Evolutionary conservation across 331 rosid species (phyloP).

Genomic region (Erythrophleum ivorense): DNA sequence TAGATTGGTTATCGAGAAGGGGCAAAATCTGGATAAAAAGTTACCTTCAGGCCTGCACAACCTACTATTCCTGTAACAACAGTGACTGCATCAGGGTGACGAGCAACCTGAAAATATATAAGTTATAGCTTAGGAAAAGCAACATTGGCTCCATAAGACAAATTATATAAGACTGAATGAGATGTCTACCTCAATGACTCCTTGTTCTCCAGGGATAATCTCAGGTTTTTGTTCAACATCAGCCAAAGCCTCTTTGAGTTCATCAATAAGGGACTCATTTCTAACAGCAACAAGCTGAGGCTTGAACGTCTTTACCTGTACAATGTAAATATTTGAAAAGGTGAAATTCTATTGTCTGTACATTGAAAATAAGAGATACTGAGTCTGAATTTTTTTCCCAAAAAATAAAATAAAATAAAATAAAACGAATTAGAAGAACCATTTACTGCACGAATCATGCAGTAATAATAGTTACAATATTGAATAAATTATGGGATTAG

Average conservation of each 20-base stretch:
- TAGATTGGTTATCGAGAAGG: constrained; percentile 1
- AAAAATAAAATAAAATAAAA: not conserved
- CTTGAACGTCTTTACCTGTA: constrained; percentile 79
- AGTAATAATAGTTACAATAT: not conserved
- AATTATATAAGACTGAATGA: not conserved
- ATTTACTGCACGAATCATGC: not conserved
- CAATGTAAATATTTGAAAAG: not conserved
- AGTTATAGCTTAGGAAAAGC: constrained; percentile 16
- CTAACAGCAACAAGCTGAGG: constrained; percentile 81
- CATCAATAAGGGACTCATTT: constrained; percentile 73
- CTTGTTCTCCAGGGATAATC: constrained; percentile 91
- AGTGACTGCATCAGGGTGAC: constrained; percentile 90
- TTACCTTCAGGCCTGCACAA: constrained; percentile 93
- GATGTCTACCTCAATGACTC: constrained; percentile 75
- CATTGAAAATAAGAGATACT: not conserved
- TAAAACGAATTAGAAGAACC: not conserved
- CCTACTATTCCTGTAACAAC: constrained; percentile 97
- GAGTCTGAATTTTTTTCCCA: not conserved
- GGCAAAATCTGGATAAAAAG: not conserved
- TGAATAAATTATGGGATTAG: not conserved
- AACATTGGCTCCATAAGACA: constrained; percentile 9
- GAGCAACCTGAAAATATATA: constrained; percentile 70
- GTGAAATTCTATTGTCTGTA: constrained; percentile 11
- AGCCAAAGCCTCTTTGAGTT: constrained; percentile 89
- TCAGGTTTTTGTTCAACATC: constrained; percentile 78